Base-by-base conservation (phyloP, 2,329 filamentous ascomycete genomes). In the Chrysoporthe deuterocubensis region DNA sequence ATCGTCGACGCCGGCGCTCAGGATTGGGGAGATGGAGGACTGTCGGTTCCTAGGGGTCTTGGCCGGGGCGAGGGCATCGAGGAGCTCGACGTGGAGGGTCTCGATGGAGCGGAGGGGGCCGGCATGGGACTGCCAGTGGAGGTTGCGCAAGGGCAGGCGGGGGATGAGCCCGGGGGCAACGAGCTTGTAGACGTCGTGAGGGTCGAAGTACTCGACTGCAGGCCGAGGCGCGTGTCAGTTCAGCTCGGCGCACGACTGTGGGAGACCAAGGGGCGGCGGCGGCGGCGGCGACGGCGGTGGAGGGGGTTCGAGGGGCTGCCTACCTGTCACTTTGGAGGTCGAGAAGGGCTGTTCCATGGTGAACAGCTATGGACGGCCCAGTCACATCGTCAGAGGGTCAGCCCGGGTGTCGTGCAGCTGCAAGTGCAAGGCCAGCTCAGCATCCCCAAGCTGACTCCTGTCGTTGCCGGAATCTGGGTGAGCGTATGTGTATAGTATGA, bases 121-220 rank as follows among this genome's bases (percentile, higher is more conserved):
- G 40, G 91, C 91, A 70, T 96, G 93, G 16, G 96, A 97, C 78
- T 98, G 96, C 96, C 96, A 99, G 76, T 98, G 93, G 58, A 99
- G 88, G 75, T 98, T 96, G 71, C 90, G 91, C 48, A 99, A 85
- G 44, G 96, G 96, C 0, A 98, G 85, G 65, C 92, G 91, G 54
- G 91, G 85, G 52, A 92, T 84, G 67, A 99, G 84, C 67, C 94
- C 89, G 2, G 92, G 89, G 13, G 91, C 90, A 56, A 98, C 83
- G 64, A 95, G 86, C 68, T 92, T 89, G 80, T 95, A 98, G 71
- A 98, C 87, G 75, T 92, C 90, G 77, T 93, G 92, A 64, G 96
- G 95, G 81, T 99, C 96, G 82, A 92, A 93, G 82, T 97, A 99
- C 84, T 98, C 94, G 82, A 97, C 94, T 97, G 74, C 57, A 8